Conservation (phyloP, 306 rosid species). For the Morella rubra region DNA sequence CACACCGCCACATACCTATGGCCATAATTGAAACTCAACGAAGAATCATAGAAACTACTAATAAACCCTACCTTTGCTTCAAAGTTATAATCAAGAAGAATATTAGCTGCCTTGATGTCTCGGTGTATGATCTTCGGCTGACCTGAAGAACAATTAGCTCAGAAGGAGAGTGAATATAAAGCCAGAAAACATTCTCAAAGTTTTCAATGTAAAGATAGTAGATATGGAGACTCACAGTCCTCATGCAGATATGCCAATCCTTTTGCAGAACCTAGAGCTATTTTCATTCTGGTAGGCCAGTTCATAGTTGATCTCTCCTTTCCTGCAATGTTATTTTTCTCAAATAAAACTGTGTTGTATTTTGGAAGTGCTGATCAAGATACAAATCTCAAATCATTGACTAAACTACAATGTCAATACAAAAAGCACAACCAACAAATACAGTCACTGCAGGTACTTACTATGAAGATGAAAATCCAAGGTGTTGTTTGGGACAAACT, state of each 20-base stretch:
- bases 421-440: not conserved
- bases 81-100: conserved; percentile 36
- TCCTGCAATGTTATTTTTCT: conserved; percentile 28
- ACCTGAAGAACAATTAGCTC: conserved; percentile 35
- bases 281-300: conserved; percentile 38
- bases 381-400: too few relatives aligned
- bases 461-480: conserved; percentile 66
- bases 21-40: not conserved
- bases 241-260: conserved; percentile 48
- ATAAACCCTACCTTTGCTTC: conserved; percentile 37
- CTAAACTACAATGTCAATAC: not conserved
- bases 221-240: conserved; percentile 35
- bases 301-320: conserved; percentile 33
- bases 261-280: conserved; percentile 46
- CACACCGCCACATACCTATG: not conserved
- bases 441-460: conserved; percentile 19
- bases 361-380: not conserved
- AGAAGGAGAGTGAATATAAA: not conserved
- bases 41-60: conserved; percentile 4
- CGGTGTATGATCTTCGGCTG: conserved; percentile 46
- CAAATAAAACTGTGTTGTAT: not conserved
- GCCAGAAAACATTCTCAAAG: not conserved
- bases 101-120: conserved; percentile 45
- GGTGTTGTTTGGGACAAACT: conserved; percentile 50
- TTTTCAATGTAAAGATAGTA: not conserved